Percentiles rank a stretch among this genome's conserved stretches.
Conservation (phyloP, 163 green algal genomes). For the Chlorella variabilis region DNA sequence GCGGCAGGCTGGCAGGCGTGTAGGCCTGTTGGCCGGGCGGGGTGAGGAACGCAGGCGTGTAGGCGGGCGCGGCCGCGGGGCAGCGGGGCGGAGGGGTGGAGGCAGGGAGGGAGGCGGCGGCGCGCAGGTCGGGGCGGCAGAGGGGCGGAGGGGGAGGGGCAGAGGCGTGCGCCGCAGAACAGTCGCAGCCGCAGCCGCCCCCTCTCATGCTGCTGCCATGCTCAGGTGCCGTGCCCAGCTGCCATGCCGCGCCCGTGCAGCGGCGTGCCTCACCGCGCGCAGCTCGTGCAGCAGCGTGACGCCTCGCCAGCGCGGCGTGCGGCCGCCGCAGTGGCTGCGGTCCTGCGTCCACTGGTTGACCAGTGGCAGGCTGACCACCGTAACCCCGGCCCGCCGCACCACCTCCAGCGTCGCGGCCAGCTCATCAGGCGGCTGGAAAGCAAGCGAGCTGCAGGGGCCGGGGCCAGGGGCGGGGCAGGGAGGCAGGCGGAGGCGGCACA, state of each 20-base stretch:
- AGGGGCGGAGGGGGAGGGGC: too few species aligned
- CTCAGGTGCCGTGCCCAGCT: too few species aligned
- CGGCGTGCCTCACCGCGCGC: background rate
- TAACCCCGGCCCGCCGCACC: slow-evolving; percentile 56
- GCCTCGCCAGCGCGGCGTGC: slow-evolving; percentile 61
- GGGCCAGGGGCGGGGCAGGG: background rate
- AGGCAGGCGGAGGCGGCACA: background rate
- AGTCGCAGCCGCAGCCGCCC: too few species aligned
- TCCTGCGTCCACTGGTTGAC: slow-evolving; percentile 81
- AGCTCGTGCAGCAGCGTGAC: slow-evolving; percentile 71
- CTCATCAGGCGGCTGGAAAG: slow-evolving; percentile 55
- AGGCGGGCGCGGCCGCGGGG: background rate
- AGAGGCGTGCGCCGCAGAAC: too few species aligned
- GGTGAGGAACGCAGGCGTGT: too few species aligned
- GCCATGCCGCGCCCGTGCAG: too few species aligned
- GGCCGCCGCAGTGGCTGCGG: slow-evolving; percentile 32
- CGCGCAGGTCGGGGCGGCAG: background rate
- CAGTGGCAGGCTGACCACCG: slow-evolving; percentile 76
- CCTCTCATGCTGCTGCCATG: too few species aligned
- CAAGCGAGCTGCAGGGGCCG: slow-evolving; percentile 59
- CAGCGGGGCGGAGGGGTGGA: background rate
- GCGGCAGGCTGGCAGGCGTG: too few species aligned
- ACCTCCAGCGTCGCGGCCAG: slow-evolving; percentile 51
- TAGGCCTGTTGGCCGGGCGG: too few species aligned
- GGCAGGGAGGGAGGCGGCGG: background rate